phyloP scores from a whole-genome alignment of 176 grass and related monocot species.

The Zea luxurians region DNA sequence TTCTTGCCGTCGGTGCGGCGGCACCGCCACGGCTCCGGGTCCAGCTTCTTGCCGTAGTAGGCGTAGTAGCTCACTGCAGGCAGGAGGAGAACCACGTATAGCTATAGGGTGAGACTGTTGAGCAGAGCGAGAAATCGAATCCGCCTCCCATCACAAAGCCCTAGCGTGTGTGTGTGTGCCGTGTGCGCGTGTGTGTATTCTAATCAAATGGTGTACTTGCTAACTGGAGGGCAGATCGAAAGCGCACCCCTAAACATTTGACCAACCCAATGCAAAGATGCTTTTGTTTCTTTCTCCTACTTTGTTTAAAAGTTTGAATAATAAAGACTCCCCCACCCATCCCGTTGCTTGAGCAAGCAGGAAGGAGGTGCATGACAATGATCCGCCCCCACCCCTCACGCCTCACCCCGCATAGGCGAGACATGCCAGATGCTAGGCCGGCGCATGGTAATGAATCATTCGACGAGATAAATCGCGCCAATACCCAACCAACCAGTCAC shows the following conservation, averaged over 20 bases:
- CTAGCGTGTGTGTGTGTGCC: no score
- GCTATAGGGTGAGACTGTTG: no score
- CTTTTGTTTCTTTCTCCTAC: background rate
- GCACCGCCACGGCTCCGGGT: slow-evolving; percentile 95
- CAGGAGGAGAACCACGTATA: background rate
- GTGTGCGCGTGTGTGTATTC: background rate
- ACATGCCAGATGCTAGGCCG: background rate
- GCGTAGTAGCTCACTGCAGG: slow-evolving; percentile 86
- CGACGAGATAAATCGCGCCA: background rate
- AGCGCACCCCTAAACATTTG: slow-evolving; percentile 27
- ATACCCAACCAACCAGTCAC: background rate
- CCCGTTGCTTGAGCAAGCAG: background rate
- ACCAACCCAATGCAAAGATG: slow-evolving; percentile 40
- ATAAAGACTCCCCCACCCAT: slow-evolving; percentile 13
- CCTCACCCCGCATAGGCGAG: background rate
- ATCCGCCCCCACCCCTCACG: slow-evolving; percentile 14
- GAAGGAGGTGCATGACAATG: background rate
- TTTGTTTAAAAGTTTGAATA: slow-evolving; percentile 25
- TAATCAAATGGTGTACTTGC: background rate
- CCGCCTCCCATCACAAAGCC: no score
- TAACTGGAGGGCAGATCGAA: slow-evolving; percentile 23
- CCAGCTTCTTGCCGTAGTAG: slow-evolving; percentile 94
- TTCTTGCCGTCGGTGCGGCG: slow-evolving; percentile 98
- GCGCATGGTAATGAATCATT: background rate
- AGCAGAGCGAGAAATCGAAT: no score